phyloP scores from a whole-genome alignment of 192 early-diverging fungal species.

The Helicostylum pulchrum region DNA sequence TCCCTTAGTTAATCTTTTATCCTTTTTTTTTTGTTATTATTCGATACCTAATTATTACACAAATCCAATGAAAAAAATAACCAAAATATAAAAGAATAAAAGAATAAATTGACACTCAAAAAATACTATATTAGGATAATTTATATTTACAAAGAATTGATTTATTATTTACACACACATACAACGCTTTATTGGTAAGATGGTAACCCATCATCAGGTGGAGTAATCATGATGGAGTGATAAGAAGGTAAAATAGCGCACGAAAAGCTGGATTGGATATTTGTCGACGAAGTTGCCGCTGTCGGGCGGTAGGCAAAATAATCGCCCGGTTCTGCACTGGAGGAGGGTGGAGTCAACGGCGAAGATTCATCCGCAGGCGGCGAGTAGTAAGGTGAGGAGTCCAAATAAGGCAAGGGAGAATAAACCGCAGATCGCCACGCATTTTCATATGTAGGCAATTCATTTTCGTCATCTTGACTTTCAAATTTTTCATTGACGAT shows the following conservation, averaged over 20 bases:
- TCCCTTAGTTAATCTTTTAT: no score
- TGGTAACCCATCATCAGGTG: slow-evolving; percentile 1
- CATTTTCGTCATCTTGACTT: slow-evolving; percentile 22
- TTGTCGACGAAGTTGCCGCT: neutral
- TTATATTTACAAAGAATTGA: no score
- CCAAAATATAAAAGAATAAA: no score
- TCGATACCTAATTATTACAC: neutral
- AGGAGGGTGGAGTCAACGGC: neutral
- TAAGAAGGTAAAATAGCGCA: slow-evolving; percentile 1
- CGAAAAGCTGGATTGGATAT: neutral
- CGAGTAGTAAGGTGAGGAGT: slow-evolving; percentile 8
- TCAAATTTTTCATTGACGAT: slow-evolving; percentile 14
- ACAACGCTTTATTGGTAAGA: neutral
- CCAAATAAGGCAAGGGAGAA: neutral
- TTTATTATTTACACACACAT: neutral
- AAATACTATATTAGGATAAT: neutral
- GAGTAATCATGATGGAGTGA: neutral
- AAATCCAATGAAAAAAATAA: neutral
- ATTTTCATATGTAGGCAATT: slow-evolving; percentile 38
- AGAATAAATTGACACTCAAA: neutral
- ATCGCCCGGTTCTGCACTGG: neutral
- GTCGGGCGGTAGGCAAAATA: neutral
- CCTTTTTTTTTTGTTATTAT: slow-evolving; percentile 5
- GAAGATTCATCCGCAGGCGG: neutral
- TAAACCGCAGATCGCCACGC: slow-evolving; percentile 27